Evolutionary conservation across 257 asterid species (phyloP).

Genomic region (Penstemon newberryi): DNA sequence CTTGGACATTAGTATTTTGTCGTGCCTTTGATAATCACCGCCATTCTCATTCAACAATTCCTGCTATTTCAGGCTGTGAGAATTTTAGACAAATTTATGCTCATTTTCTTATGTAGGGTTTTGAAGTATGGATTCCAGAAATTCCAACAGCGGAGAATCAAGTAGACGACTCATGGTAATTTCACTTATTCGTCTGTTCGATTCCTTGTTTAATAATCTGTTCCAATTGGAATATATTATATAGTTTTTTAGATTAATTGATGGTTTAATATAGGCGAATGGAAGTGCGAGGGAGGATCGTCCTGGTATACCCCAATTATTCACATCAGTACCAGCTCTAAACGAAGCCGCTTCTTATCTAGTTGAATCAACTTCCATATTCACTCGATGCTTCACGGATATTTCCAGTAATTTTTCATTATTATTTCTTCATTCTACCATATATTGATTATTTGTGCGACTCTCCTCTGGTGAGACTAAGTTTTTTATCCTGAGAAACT

Average conservation of each 20-base stretch:
- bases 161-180: slow-evolving; percentile 40
- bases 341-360: slow-evolving; percentile 84
- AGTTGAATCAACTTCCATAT: slow-evolving; percentile 75
- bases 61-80: not conserved
- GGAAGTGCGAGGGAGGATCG: slow-evolving; percentile 49
- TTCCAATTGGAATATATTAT: too few relatives aligned
- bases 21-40: too few relatives aligned
- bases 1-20: too few relatives aligned
- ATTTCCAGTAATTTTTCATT: slow-evolving; percentile 44
- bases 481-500: too few relatives aligned
- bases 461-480: too few relatives aligned
- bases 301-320: slow-evolving; percentile 68
- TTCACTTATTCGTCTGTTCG: slow-evolving; percentile 3
- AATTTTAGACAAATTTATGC: not conserved
- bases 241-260: not conserved
- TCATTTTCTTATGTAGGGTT: not conserved
- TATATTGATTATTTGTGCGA: too few relatives aligned
- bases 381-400: slow-evolving; percentile 77
- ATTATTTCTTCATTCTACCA: not conserved
- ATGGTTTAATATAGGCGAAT: slow-evolving; percentile 43
- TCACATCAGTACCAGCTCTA: slow-evolving; percentile 70
- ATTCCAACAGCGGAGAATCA: slow-evolving; percentile 35
- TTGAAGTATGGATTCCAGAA: slow-evolving; percentile 35
- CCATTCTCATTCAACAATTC: too few relatives aligned
- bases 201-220: not conserved